These are phyloP conservation scores for Euphorbia schlechtendalii DNA, from an alignment of 441 rosid genomes.

Conservation along the genomic window DNA sequence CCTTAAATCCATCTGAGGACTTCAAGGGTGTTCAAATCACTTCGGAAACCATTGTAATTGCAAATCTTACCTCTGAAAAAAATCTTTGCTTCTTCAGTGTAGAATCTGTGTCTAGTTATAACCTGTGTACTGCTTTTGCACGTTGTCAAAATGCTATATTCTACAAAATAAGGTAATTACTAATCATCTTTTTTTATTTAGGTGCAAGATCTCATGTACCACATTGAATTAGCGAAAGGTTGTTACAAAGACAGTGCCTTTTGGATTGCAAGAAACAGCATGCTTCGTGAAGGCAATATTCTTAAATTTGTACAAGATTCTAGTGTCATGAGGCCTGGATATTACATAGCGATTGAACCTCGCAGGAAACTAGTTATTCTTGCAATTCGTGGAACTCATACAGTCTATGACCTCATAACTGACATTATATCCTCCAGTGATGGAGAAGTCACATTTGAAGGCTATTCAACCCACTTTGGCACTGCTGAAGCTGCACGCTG, in stretches of 20 bases:
- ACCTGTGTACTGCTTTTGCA: not conserved
- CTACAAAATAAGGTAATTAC: slow-evolving; percentile 6
- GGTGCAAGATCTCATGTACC: slow-evolving; percentile 86
- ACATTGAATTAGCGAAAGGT: slow-evolving; percentile 79
- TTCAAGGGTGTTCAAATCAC: slow-evolving; percentile 57
- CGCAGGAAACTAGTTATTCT: slow-evolving; percentile 66
- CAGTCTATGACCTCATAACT: slow-evolving; percentile 76
- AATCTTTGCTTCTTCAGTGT: slow-evolving; percentile 4
- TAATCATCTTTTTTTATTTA: slow-evolving; percentile 30
- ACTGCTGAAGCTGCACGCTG: slow-evolving; percentile 91
- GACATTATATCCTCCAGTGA: slow-evolving; percentile 73
- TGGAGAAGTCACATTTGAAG: slow-evolving; percentile 77
- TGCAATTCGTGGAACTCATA: slow-evolving; percentile 82
- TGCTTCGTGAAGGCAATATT: slow-evolving; percentile 74
- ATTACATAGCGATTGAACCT: slow-evolving; percentile 32
- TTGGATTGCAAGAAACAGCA: slow-evolving; percentile 63
- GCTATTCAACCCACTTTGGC: slow-evolving; percentile 89
- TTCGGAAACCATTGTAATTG: slow-evolving; percentile 58
- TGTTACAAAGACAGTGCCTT: slow-evolving; percentile 52
- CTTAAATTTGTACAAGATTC: slow-evolving; percentile 55
- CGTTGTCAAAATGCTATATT: not conserved
- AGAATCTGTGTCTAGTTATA: not conserved
- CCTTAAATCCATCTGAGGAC: slow-evolving; percentile 57
- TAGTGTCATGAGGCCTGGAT: no score
- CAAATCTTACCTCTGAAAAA: slow-evolving; percentile 17